Conservation (phyloP, 352 stramenopile species). For the Phytophthora citrophthora region DNA sequence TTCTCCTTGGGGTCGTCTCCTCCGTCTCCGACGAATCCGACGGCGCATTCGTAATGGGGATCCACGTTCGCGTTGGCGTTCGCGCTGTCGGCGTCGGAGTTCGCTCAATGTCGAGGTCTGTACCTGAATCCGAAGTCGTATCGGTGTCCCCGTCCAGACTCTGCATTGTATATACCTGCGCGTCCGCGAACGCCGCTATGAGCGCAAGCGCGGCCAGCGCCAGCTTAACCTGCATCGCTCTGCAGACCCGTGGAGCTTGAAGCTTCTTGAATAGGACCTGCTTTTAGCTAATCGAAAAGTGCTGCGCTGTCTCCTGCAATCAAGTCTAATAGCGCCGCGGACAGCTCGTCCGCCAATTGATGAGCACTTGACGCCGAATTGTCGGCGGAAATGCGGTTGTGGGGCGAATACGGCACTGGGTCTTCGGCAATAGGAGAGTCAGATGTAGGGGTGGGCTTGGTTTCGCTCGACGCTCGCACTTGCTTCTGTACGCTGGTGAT, state of each 20-base stretch:
- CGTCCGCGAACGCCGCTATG: constrained; percentile 1
- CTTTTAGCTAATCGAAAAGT: constrained; percentile 20
- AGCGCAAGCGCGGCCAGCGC: constrained; percentile 12
- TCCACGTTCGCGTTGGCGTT: constrained; percentile 23
- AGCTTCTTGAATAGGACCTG: constrained; percentile 9
- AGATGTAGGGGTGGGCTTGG: constrained; percentile 33
- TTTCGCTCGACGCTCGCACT: constrained; percentile 33
- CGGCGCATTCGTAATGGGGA: constrained; percentile 28
- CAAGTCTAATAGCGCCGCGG: constrained; percentile 11
- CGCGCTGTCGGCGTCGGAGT: constrained; percentile 26
- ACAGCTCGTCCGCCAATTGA: constrained; percentile 11
- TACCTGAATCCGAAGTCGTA: background rate
- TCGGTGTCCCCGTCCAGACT: constrained; percentile 15
- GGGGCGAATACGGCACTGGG: constrained; percentile 3
- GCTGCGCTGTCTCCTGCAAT: constrained; percentile 16
- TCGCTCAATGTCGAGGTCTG: background rate
- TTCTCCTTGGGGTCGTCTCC: constrained; percentile 13
- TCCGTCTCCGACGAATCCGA: constrained; percentile 18
- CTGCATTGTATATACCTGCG: constrained; percentile 35
- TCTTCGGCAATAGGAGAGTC: constrained; percentile 25
- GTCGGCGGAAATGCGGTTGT: constrained; percentile 33
- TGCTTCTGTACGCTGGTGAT: constrained; percentile 39
- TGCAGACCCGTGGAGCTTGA: background rate
- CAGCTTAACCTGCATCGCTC: constrained; percentile 35
- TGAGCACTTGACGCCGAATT: constrained; percentile 17